Base-by-base conservation (phyloP, 2,329 filamentous ascomycete genomes). In the Penicillium sp. region DNA sequence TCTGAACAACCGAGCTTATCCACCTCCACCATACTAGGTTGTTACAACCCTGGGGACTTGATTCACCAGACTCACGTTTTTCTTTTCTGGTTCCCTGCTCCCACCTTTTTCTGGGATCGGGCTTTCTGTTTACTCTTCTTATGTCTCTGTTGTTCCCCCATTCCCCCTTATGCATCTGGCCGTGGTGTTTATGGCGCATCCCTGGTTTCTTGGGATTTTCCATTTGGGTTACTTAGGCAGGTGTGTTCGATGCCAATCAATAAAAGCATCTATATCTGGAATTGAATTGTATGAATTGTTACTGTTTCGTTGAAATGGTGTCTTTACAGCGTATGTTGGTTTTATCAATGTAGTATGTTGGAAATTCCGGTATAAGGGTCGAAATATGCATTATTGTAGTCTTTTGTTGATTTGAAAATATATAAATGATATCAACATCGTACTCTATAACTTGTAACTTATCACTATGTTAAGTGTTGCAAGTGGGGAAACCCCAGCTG, bases 1-100 rank as follows among this genome's bases (percentile, higher is more conserved):
- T 57, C 22, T 70, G 19, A 71, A 70, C 59, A 65, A 66, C 54
- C 58, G 63, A 19, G 57, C 60, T 37, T 64, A 68, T 53, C 65
- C 62, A 35, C 61, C 66, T 56, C 61, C 66, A 54, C 63, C 65
- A 30, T 63, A 58, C 33, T 68, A 64, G 56, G 64, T 54, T 59
- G 58, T 12, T 33, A 12, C 22, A 10, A 28, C 19, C 19, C 15
- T 19, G 3, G 57, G 55, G 30, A 33, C 59, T 45, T 24, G 44
- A 26, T 30, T 30, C 26, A 6, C 26, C 7, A n/a, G 26, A n/a
- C 17, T 10, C 1, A n/a, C 45, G 26, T 17, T 5, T n/a, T 49
- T 19, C 1, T 44, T 44, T n/a, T 17, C 12, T 17, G 26, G 13
- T 49, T 26, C 5, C 24, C 13, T 1, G 13, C 15, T 49, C 15